Evolutionary conservation across 352 stramenopile species (phyloP), one percentile per base, ranked within the genome.

Genomic region (Pythium volutum): DNA sequence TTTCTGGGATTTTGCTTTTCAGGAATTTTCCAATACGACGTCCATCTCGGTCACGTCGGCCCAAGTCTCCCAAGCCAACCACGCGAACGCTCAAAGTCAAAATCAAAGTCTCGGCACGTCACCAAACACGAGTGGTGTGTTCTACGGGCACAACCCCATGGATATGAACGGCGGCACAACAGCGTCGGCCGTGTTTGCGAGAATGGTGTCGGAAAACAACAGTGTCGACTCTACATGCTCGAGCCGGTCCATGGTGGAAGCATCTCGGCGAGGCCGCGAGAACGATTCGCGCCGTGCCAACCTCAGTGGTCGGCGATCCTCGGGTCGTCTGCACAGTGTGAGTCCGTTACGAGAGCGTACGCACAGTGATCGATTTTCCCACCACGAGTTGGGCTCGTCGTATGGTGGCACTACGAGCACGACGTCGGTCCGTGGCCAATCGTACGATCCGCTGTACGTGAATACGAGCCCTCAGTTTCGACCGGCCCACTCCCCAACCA

Each of bases 1-100:
- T 50, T 58, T 38, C 20, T 16, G 60, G 14, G 20, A 46, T 29
- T 46, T 27, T 50, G 6, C 71, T 61, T 52, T 70, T 41, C 60
- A 77, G 66, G 76, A 80, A 59, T 84, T 84, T 27, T 70, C 77
- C 27, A 84, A 64, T 15, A 81, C 70, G 31, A 82, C 77, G 33
- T 80, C 77, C 16, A 74, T 84, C 45, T 74, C 64, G 63, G 59
- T 72, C 42, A 74, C 55, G 48, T 76, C 73, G 5, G 57, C 62
- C 33, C 64, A 73, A 57, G 67, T 70, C 39, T 41, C 55, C 3
- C 71, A 71, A 15, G 64, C 64, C 15, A 66, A 66, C 3, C 71
- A 71, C 11, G 57, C 64, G 8, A 66, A 63, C 47, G 46, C 57
- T 0, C 64, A 66, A 20, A 60, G 43, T 18, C 36, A 63, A 43